phyloP scores from a whole-genome alignment of 768 basidiomycete genomes.

The Phlebiopsis flavidoalba region DNA sequence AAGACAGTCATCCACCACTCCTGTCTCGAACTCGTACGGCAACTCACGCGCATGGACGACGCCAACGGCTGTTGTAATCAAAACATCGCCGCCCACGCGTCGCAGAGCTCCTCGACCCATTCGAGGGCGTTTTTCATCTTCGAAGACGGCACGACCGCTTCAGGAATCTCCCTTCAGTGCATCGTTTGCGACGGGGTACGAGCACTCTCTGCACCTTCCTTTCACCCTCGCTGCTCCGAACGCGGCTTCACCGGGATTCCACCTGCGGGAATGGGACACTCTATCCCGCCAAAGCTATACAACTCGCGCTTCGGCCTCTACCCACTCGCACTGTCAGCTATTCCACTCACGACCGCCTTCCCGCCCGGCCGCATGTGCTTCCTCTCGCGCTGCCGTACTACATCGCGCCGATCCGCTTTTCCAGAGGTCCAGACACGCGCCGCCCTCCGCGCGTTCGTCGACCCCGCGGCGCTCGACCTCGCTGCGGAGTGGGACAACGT shows the following conservation, averaged over 20 bases:
- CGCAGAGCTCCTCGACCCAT: slow-evolving; percentile 31
- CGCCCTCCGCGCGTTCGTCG: slow-evolving; percentile 47
- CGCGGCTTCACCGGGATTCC: slow-evolving; percentile 25
- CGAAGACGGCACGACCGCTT: slow-evolving; percentile 52
- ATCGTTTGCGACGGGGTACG: slow-evolving; percentile 71
- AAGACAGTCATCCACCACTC: slow-evolving; percentile 53
- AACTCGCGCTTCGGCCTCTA: slow-evolving; percentile 57
- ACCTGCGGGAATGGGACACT: slow-evolving; percentile 34
- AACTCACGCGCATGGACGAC: slow-evolving; percentile 10
- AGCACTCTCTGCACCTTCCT: slow-evolving; percentile 57
- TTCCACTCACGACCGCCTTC: slow-evolving; percentile 49
- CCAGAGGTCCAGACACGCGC: slow-evolving; percentile 70
- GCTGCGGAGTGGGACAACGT: slow-evolving; percentile 44
- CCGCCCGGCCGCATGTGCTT: slow-evolving; percentile 56
- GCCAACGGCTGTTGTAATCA: background rate
- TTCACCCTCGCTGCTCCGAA: slow-evolving; percentile 27
- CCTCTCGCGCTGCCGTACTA: slow-evolving; percentile 33
- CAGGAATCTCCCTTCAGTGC: slow-evolving; percentile 48
- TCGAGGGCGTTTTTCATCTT: slow-evolving; percentile 43
- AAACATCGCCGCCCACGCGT: slow-evolving; percentile 34
- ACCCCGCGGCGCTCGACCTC: slow-evolving; percentile 45
- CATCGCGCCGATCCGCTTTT: slow-evolving; percentile 73
- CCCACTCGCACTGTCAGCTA: slow-evolving; percentile 62
- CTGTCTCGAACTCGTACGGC: slow-evolving; percentile 34
- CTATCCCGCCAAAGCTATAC: slow-evolving; percentile 31